Percentiles rank a stretch among this genome's conserved stretches.
Conservation (phyloP, 2,329 filamentous ascomycete species). For the Aureobasidium zeae region DNA sequence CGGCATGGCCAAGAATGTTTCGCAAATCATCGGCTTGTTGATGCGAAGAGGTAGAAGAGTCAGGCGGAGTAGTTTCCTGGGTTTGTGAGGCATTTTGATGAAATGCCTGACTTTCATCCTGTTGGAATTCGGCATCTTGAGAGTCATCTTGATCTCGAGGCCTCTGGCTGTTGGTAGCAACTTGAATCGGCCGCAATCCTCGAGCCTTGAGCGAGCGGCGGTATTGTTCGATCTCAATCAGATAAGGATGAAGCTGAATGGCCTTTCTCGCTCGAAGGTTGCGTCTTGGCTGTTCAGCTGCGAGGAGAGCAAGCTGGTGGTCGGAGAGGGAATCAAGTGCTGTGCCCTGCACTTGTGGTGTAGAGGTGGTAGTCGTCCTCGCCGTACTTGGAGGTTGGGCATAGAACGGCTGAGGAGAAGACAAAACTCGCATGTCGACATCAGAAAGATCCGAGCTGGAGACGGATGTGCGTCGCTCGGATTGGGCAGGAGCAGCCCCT, state of each 20-base stretch:
- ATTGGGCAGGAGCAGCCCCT: conserved; percentile 20
- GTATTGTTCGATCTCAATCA: conserved; percentile 37
- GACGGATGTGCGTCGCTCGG: conserved; percentile 9
- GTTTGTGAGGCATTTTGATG: background rate
- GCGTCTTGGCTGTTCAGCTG: conserved; percentile 20
- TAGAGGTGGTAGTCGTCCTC: too few relatives aligned
- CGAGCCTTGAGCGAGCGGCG: conserved; percentile 34
- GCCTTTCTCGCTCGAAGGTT: conserved; percentile 38
- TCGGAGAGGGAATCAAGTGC: conserved; percentile 2
- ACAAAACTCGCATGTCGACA: conserved; percentile 10
- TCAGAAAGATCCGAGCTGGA: conserved; percentile 12
- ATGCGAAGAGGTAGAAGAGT: conserved; percentile 7
- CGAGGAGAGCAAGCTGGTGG: background rate
- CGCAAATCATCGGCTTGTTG: background rate
- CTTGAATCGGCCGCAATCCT: conserved; percentile 36
- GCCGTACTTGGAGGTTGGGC: background rate
- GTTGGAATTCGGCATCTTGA: conserved; percentile 3
- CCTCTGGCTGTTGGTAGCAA: conserved; percentile 19
- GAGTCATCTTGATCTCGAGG: conserved; percentile 15
- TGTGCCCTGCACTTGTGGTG: too few relatives aligned
- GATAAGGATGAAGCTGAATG: conserved; percentile 42
- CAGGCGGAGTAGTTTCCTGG: conserved; percentile 8
- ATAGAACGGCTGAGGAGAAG: conserved; percentile 9
- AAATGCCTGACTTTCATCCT: conserved; percentile 2
- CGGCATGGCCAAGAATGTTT: conserved; percentile 15